Evolutionary conservation across 2,329 filamentous ascomycete genomes (phyloP), one percentile per base, ranked within the genome.

Genomic region (Trichoderma hamatum): DNA sequence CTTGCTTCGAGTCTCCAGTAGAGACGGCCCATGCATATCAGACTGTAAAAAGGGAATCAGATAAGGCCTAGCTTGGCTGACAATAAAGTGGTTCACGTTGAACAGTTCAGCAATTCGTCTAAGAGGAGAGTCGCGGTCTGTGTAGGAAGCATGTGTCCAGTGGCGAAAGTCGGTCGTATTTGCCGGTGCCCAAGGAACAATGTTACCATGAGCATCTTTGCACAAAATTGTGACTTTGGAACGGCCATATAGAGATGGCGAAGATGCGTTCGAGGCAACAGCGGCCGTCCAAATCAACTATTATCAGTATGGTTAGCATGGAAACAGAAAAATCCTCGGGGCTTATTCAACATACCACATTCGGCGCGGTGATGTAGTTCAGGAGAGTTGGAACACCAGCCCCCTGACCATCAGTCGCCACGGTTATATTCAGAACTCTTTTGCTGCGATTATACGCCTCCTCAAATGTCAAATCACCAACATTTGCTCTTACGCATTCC

Each of bases 31-130:
- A 78, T 94, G 92, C 82, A 94, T 89, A 73, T 95, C 92, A 56
- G 90, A 91, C 71, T 91, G 89, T 5, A 96, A 84, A 74, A 97
- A 96, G 0, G 94, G 94, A 32, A 95, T 90, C 19, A 97, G 84
- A 78, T 97, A 97, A 0, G 95, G 95, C 3, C 94, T 87, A 0
- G 95, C 94, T 81, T 97, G 95, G 72, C 92, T 96, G 73, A 98
- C 89, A 72, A 98, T 93, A 80, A 96, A 97, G 82, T 97, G 94
- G 77, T 97, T 96, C 65, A 96, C 92, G 77, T 96, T 96, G 85
- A 96, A 96, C 13, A 95, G 86, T 80, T 95, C 91, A 7, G 91
- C 88, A 34, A 96, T 89, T 49, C 92, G 88, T 66, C 88, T 85
- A 1, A 96, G 85, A 2, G 86, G 86, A 0, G 85, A 85, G 75